A percentile compares a stretch with the other conserved stretches of the same genome.
Evolutionary conservation across 140 eudicot genomes (phyloP).

Genomic region (Oenanthe javanica): DNA sequence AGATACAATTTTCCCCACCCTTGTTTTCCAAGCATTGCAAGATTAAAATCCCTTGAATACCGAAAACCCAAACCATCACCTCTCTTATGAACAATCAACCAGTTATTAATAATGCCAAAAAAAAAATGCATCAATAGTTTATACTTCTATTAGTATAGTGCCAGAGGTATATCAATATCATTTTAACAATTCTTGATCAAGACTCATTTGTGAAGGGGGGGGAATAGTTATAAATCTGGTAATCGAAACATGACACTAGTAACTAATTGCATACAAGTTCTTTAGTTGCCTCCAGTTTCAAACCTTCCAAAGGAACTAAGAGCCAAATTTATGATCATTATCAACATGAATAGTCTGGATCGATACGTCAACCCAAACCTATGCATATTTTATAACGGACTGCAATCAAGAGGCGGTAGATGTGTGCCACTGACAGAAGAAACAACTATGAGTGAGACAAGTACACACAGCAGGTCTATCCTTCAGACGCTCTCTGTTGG

Average conservation of each 20-base stretch:
- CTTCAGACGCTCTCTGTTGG: not conserved
- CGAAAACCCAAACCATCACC: too few relatives aligned
- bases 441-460: not conserved
- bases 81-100: too few relatives aligned
- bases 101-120: too few relatives aligned
- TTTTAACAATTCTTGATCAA: not conserved
- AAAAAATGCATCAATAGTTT: too few relatives aligned
- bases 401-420: not conserved
- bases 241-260: not conserved
- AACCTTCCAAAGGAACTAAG: not conserved
- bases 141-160: not conserved
- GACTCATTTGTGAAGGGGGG: not conserved
- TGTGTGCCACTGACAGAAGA: not conserved
- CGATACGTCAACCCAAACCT: too few relatives aligned
- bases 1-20: too few relatives aligned
- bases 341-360: too few relatives aligned
- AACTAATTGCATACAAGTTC: slow-evolving; percentile 2
- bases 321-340: not conserved
- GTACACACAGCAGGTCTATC: not conserved
- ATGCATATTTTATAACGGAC: not conserved
- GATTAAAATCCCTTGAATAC: too few relatives aligned
- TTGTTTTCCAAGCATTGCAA: too few relatives aligned
- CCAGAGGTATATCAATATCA: too few relatives aligned
- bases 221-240: not conserved
- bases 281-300: not conserved